Base-by-base conservation (phyloP, 139 green algal species). In the Coccomyxa sp. region DNA sequence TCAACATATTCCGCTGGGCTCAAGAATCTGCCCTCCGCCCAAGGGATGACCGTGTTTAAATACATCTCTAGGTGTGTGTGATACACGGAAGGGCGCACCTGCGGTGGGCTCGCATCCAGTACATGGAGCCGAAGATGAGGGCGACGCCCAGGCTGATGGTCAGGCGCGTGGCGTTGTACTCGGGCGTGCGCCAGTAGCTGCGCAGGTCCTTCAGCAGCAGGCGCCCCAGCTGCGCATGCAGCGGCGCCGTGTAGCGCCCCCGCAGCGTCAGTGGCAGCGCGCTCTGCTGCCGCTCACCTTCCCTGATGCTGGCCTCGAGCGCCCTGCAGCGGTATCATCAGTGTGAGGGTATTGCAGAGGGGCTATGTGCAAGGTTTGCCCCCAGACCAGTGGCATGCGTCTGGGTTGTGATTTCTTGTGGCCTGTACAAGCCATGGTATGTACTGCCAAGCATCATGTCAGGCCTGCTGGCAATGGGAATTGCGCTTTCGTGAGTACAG, bases 161-260 rank as follows among this genome's bases (percentile, higher is more conserved):
- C 55, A 86, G 76, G 31, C 89, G 79, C 8, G 83, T 80, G 29
- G 82, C 55, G 72, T 90, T 84, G 80, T 91, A 92, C 68, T 85
- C 79, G 18, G 77, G 78, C 55, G 72, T 77, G 55, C 81, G 79
- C 79, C 82, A 89, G 75, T 88, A 89, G 3, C 72, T 77, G 4
- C n/a, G 55, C 18, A 85, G 84, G 39, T 76, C 71, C 50, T 82
- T 87, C 6, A 77, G 80, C 41, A 94, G 55, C 58, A 88, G 79
- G 16, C 44, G 50, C 9, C 0, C 33, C 10, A 88, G 55, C 83
- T 89, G 84, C 27, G 54, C 40, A 16, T 44, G n/a, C 58, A 79
- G 14, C 8, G 64, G 24, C 73, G 54, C 39, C n/a, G 79, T 31
- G 58, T 79, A 83, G 33, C 73, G 58, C 34, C 37, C 44, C 12